A percentile compares a stretch with the other conserved stretches of the same genome.
These are phyloP conservation scores for Astrothelium macrocarpum DNA, from an alignment of 495 filamentous ascomycete genomes.

Conservation along the genomic window DNA sequence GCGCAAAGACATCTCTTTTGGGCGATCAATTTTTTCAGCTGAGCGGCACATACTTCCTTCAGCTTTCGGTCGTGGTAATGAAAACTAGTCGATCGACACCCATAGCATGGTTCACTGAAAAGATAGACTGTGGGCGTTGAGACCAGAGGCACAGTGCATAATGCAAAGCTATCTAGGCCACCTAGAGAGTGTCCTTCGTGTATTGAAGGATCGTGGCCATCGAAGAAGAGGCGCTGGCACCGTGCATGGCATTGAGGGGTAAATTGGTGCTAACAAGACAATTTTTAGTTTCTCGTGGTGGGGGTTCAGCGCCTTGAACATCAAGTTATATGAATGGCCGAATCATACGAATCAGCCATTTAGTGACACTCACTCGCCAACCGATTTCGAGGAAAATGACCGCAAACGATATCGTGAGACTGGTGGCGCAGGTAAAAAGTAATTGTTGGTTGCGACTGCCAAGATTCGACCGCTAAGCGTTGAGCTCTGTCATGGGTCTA, in stretches of 20 bases:
- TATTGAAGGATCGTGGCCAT: slow-evolving; percentile 1
- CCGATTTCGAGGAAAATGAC: background rate
- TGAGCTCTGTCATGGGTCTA: background rate
- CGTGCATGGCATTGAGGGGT: background rate
- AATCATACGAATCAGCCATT: background rate
- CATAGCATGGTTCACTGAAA: no score
- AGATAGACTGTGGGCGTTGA: background rate
- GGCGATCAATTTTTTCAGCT: background rate
- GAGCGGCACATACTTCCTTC: background rate
- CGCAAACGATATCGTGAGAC: slow-evolving; percentile 1
- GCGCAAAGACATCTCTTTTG: background rate
- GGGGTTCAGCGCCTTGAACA: slow-evolving; percentile 1
- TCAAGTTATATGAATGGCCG: slow-evolving; percentile 4
- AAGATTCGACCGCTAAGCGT: background rate
- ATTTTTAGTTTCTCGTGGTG: background rate
- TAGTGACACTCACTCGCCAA: background rate
- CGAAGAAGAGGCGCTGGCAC: background rate
- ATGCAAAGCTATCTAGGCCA: background rate
- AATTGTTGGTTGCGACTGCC: background rate
- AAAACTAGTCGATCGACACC: background rate
- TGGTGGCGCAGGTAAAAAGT: background rate
- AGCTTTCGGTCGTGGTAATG: background rate
- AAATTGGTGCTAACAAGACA: background rate
- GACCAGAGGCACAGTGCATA: background rate
- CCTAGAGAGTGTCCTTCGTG: background rate